phyloP scores from a whole-genome alignment of 192 early-diverging fungal species.

The Linderina pennispora region DNA sequence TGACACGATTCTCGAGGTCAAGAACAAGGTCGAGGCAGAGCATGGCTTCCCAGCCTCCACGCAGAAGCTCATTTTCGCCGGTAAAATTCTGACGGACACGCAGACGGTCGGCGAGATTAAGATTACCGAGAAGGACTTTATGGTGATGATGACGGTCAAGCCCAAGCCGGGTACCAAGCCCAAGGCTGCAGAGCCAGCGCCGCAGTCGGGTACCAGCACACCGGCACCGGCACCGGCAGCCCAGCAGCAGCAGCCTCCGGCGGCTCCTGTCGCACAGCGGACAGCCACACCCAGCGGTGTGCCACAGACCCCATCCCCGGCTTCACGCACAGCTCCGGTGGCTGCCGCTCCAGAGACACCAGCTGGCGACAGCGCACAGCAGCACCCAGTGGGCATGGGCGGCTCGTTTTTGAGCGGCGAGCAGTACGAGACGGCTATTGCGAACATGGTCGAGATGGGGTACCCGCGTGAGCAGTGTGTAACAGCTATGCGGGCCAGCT shows the following conservation, averaged over 20 bases:
- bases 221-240: conserved; percentile 35
- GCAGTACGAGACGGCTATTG: conserved; percentile 73
- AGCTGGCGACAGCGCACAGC: neutral
- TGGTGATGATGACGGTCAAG: conserved; percentile 94
- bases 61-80: conserved; percentile 89
- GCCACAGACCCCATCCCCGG: conserved; percentile 39
- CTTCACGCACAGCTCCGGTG: conserved; percentile 31
- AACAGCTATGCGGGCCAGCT: conserved; percentile 90
- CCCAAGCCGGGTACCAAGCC: conserved; percentile 31
- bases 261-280: conserved; percentile 37
- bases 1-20: conserved; percentile 66
- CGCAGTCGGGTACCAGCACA: conserved; percentile 35
- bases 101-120: conserved; percentile 67
- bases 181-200: conserved; percentile 38
- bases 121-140: conserved; percentile 86
- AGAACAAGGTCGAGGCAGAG: conserved; percentile 65
- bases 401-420: conserved; percentile 52
- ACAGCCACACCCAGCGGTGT: conserved; percentile 37
- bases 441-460: conserved; percentile 94
- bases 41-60: conserved; percentile 63
- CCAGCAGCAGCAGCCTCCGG: conserved; percentile 21
- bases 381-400: conserved; percentile 43
- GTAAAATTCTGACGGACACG: conserved; percentile 82
- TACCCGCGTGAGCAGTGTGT: conserved; percentile 82
- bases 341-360: neutral